Percentiles rank a stretch among this genome's conserved stretches.
Evolutionary conservation across 2,329 filamentous ascomycete species (phyloP).

Genomic region (Eutypella sp.): DNA sequence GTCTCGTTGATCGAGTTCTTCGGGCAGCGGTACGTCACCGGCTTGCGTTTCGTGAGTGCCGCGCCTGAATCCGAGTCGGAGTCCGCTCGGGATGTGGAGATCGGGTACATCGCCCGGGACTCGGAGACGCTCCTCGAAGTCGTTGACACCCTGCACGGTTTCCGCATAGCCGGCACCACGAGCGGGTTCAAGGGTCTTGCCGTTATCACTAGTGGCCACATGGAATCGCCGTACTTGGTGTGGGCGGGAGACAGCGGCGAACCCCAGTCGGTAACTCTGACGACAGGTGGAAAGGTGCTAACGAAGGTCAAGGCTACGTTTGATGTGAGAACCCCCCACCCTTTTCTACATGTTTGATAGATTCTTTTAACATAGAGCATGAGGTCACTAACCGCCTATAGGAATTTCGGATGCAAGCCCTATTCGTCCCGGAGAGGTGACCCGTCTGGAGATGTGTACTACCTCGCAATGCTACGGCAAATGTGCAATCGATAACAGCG

Average conservation of each 20-base stretch:
- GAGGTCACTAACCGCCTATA: too few species aligned
- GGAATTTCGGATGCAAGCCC: too few species aligned
- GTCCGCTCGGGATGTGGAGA: slow-evolving; percentile 12
- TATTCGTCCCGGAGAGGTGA: too few species aligned
- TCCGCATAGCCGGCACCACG: slow-evolving; percentile 13
- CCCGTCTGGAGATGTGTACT: too few species aligned
- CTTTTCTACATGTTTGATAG: too few species aligned
- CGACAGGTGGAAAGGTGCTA: slow-evolving; percentile 1
- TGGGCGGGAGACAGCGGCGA: slow-evolving; percentile 14
- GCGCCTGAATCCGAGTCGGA: too few species aligned
- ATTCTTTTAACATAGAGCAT: too few species aligned
- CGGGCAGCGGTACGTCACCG: slow-evolving; percentile 14
- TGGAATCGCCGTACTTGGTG: slow-evolving; percentile 13
- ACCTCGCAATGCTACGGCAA: too few species aligned
- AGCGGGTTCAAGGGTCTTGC: slow-evolving; percentile 18
- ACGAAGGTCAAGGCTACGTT: slow-evolving; percentile 15
- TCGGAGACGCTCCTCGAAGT: slow-evolving; percentile 12
- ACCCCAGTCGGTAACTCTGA: slow-evolving; percentile 8
- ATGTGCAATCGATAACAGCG: too few species aligned
- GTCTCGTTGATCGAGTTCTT: slow-evolving; percentile 20
- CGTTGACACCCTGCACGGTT: slow-evolving; percentile 14
- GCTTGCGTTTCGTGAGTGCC: slow-evolving; percentile 15
- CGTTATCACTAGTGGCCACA: slow-evolving; percentile 9
- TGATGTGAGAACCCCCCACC: slow-evolving; percentile 19
- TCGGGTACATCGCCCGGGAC: slow-evolving; percentile 14